A percentile compares a stretch with the other conserved stretches of the same genome.
These are phyloP conservation scores for Solanum commersonii DNA, from an alignment of 257 asterid species.

Conservation along the genomic window DNA sequence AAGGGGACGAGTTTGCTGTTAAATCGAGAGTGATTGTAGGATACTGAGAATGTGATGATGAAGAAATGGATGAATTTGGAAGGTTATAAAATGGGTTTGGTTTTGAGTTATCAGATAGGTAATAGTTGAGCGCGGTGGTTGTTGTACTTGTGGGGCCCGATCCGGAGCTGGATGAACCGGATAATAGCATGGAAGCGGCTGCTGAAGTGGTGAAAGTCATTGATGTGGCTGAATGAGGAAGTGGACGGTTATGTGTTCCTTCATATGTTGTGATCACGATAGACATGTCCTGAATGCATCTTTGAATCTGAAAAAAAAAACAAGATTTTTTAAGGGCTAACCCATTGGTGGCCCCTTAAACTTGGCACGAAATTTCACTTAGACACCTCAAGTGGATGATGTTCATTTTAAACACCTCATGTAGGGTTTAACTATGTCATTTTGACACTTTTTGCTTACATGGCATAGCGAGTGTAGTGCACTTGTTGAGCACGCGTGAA, in stretches of 20 bases:
- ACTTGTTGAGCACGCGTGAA: too few relatives aligned
- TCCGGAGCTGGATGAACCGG: conserved; percentile 52
- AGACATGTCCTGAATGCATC: conserved; percentile 78
- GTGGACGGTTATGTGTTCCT: conserved; percentile 90
- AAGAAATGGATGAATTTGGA: conserved; percentile 57
- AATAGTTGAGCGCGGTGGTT: conserved; percentile 43
- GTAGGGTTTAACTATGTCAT: too few relatives aligned
- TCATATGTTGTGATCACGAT: conserved; percentile 79
- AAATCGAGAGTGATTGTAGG: conserved; percentile 89
- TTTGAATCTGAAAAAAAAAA: conserved; percentile 52
- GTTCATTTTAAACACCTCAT: too few relatives aligned
- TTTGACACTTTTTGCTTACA: too few relatives aligned
- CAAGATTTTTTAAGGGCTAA: neutral
- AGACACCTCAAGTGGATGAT: too few relatives aligned
- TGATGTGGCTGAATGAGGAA: conserved; percentile 73
- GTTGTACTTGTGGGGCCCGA: neutral
- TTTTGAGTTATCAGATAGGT: conserved; percentile 51
- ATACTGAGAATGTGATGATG: conserved; percentile 35
- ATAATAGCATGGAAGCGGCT: conserved; percentile 71
- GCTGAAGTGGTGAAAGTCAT: conserved; percentile 98
- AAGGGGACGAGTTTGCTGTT: conserved; percentile 43
- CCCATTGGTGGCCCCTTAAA: too few relatives aligned
- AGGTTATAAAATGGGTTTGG: conserved; percentile 53
- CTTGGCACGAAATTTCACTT: too few relatives aligned
- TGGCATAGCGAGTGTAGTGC: too few relatives aligned